A percentile compares a stretch with the other conserved stretches of the same genome.
These are phyloP conservation scores for Tetracladium marchalianum DNA, from an alignment of 495 filamentous ascomycete genomes.

Conservation along the genomic window DNA sequence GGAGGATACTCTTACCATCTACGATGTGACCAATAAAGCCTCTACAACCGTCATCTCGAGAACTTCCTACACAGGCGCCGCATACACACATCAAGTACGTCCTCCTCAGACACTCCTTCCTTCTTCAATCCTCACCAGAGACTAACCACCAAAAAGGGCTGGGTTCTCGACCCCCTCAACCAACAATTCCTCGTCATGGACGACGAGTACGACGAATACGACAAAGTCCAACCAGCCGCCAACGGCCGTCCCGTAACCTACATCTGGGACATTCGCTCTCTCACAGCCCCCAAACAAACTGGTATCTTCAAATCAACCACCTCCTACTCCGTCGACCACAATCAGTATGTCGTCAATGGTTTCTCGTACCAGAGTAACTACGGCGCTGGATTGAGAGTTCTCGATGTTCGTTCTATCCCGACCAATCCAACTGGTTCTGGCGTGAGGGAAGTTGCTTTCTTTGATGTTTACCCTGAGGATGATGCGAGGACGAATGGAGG, in stretches of 20 bases:
- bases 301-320: slow-evolving; percentile 38
- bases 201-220: slow-evolving; percentile 50
- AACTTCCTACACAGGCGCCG: slow-evolving; percentile 44
- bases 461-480: slow-evolving; percentile 53
- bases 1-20: slow-evolving; percentile 36
- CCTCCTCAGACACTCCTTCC: no score
- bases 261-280: slow-evolving; percentile 47
- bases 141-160: slow-evolving; percentile 23
- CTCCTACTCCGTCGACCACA: slow-evolving; percentile 47
- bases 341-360: slow-evolving; percentile 48
- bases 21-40: slow-evolving; percentile 48
- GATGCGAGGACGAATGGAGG: slow-evolving; percentile 35
- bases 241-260: slow-evolving; percentile 39
- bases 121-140: no score
- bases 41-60: slow-evolving; percentile 39
- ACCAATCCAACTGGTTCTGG: slow-evolving; percentile 40
- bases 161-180: slow-evolving; percentile 40
- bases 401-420: slow-evolving; percentile 44
- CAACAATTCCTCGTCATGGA: slow-evolving; percentile 49
- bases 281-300: slow-evolving; percentile 40
- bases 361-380: slow-evolving; percentile 49
- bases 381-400: slow-evolving; percentile 44
- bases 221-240: slow-evolving; percentile 32
- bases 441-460: slow-evolving; percentile 44
- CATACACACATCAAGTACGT: slow-evolving; percentile 45